These are phyloP conservation scores for Chiua virens DNA, from an alignment of 768 basidiomycete genomes.

Conservation along the genomic window DNA sequence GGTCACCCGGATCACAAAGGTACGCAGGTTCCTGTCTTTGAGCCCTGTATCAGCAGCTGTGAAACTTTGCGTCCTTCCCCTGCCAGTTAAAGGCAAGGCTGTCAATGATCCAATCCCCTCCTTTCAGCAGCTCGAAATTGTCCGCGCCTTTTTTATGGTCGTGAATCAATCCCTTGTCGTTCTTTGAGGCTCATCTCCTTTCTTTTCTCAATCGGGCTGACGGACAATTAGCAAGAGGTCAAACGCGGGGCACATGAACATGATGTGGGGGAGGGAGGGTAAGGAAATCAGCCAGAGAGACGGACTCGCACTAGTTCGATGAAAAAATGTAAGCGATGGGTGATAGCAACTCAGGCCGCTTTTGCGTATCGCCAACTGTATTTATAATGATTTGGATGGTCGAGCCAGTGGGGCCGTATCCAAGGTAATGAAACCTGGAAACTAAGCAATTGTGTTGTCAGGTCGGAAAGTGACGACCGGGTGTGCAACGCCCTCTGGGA, in stretches of 20 bases:
- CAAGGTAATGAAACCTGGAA: neutral
- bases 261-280: conserved; percentile 18
- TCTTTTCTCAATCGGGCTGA: too few species aligned
- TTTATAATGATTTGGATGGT: too few species aligned
- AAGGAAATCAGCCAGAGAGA: conserved; percentile 19
- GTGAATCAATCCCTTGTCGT: neutral
- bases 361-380: conserved; percentile 24
- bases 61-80: neutral
- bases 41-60: neutral
- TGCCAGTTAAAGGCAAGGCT: conserved; percentile 5
- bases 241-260: conserved; percentile 26
- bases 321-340: conserved; percentile 6
- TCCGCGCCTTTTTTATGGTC: conserved; percentile 8
- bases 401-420: neutral
- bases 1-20: conserved; percentile 6
- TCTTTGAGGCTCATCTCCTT: neutral
- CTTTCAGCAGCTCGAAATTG: conserved; percentile 8
- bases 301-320: conserved; percentile 9
- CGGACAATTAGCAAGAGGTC: too few species aligned
- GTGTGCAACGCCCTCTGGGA: conserved; percentile 23
- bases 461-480: conserved; percentile 27
- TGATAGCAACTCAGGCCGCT: too few species aligned
- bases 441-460: conserved; percentile 2
- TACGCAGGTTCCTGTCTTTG: neutral
- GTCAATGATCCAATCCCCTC: neutral